A percentile compares a stretch with the other conserved stretches of the same genome.
Conservation (phyloP, 2,329 filamentous ascomycete species). For the Daldinia eschscholtzii region DNA sequence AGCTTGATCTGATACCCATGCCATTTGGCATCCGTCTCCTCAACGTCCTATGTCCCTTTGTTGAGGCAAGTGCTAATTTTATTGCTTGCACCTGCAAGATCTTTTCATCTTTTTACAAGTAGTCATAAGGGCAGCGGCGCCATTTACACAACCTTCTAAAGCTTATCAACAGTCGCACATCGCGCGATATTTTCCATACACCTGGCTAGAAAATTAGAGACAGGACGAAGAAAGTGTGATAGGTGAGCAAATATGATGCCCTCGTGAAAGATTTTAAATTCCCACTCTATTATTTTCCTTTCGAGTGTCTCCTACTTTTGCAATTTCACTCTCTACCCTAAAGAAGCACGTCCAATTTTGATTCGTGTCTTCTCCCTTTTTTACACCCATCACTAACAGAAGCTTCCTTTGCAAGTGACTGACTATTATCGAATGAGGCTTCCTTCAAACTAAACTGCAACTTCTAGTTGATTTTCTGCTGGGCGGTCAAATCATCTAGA, state of each 20-base stretch:
- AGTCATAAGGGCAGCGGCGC: neutral
- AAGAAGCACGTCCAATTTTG: neutral
- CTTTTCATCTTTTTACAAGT: neutral
- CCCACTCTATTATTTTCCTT: neutral
- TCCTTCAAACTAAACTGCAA: neutral
- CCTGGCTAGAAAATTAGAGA: neutral
- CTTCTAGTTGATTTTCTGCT: neutral
- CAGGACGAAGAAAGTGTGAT: neutral
- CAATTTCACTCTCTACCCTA: neutral
- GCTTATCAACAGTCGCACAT: neutral
- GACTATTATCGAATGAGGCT: neutral
- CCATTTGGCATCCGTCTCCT: neutral
- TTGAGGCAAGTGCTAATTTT: neutral
- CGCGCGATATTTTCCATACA: neutral
- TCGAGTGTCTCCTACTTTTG: neutral
- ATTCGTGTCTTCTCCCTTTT: neutral
- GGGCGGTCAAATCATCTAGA: neutral
- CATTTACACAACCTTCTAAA: neutral
- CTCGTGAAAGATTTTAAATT: neutral
- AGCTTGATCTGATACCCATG: neutral
- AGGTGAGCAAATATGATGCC: neutral
- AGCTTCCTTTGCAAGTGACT: neutral
- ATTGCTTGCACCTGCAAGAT: neutral
- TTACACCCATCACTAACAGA: neutral
- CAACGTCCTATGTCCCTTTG: neutral